A percentile compares a stretch with the other conserved stretches of the same genome.
phyloP scores from a whole-genome alignment of 2,329 filamentous ascomycete genomes.

The Emmonsia crescens region DNA sequence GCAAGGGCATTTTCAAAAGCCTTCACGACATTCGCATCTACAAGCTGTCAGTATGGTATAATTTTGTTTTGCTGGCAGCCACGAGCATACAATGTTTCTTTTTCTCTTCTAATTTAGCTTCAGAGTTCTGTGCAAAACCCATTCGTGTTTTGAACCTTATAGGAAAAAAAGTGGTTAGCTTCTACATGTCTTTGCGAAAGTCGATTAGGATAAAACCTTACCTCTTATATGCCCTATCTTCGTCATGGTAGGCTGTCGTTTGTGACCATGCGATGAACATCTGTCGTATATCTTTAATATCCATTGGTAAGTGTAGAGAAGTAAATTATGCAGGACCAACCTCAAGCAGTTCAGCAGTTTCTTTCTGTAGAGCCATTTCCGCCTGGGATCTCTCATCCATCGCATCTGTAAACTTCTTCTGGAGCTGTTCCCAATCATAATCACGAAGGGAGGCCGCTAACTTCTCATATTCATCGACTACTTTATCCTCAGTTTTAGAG shows the following conservation, averaged over 20 bases:
- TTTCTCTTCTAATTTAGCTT: slow-evolving; percentile 59
- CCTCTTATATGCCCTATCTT: slow-evolving; percentile 68
- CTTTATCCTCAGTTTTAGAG: neutral
- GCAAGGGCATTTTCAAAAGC: slow-evolving; percentile 40
- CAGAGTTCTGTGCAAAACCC: slow-evolving; percentile 62
- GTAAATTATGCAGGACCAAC: slow-evolving; percentile 31
- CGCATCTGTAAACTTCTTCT: slow-evolving; percentile 55
- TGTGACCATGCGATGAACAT: slow-evolving; percentile 72
- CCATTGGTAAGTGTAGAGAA: neutral
- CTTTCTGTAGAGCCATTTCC: slow-evolving; percentile 55
- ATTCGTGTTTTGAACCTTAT: slow-evolving; percentile 65
- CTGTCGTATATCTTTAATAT: slow-evolving; percentile 33
- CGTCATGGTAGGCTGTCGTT: slow-evolving; percentile 60
- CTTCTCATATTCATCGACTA: slow-evolving; percentile 13
- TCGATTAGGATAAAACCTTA: slow-evolving; percentile 23
- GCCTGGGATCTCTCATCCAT: slow-evolving; percentile 52
- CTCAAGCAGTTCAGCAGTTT: slow-evolving; percentile 57
- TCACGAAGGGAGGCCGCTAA: slow-evolving; percentile 30
- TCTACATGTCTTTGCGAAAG: neutral
- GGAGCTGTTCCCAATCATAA: slow-evolving; percentile 72
- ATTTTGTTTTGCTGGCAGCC: neutral
- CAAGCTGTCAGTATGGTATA: slow-evolving; percentile 1
- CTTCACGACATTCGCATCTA: slow-evolving; percentile 36
- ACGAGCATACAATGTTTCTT: slow-evolving; percentile 63
- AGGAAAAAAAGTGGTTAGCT: slow-evolving; percentile 6